Evolutionary conservation across 176 grass and related monocot genomes (phyloP), one percentile per base, ranked within the genome.

Genomic region (Avena sativa): DNA sequence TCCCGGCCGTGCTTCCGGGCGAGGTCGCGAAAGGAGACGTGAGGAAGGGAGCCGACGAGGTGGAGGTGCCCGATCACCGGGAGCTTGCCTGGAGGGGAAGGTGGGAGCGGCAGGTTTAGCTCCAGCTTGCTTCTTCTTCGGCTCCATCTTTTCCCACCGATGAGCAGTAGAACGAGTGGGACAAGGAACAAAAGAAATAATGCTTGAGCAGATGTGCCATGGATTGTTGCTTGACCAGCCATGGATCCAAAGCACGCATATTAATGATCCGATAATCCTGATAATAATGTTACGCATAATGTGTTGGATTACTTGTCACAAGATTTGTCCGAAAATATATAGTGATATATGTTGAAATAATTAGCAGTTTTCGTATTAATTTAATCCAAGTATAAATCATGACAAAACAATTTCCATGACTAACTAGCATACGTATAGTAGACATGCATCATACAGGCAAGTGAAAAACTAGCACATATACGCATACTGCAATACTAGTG

Each of bases 41-140:
- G 32, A 9, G 66, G 66, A 15, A 69, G 66, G 32, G 32, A 4
- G 15, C 66, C 66, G 32, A 69, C 66, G 0, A 40, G 62, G 62
- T 65, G 62, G 62, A 65, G 25, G 62, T 65, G 62, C 62, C 62
- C 62, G 62, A 65, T 65, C 62, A 65, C 62, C 12, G 62, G 62
- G 62, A 65, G 25, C 25, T 12, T 26, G 25, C 62, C 12, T 12
- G 62, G 38, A 40, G 65, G 66, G 66, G 32, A 69, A 69, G 32
- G 66, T 40, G 66, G 32, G 66, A 69, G 66, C 66, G 66, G 32
- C 66, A 19, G 66, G 66, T 19, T 69, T 34, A 36, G 16, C 66
- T 3, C 32, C 66, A 38, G 66, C 66, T 40, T 19, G 66, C 8
- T 70, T 38, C 66, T 70, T 34, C 66, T 55, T 55, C 52, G 30